Evolutionary conservation across 169 alveolate genomes (phyloP).

Genomic region (Plasmodium sp.): DNA sequence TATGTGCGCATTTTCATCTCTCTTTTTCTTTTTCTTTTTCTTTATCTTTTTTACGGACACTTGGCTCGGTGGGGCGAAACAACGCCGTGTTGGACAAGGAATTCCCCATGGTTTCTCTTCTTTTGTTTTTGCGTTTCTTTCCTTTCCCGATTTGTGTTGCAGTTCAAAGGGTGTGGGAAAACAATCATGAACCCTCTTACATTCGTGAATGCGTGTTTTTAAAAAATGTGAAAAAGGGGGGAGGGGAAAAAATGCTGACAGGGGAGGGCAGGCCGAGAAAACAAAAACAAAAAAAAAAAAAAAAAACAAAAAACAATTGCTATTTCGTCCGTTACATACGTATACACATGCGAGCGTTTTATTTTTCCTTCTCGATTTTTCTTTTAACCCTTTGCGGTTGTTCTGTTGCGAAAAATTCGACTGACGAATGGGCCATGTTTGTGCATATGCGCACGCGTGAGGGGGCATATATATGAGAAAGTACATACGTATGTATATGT

Average conservation of each 20-base stretch:
- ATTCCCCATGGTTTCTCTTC: conserved; percentile 18
- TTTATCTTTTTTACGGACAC: conserved; percentile 26
- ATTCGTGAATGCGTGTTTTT: neutral
- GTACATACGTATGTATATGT: neutral
- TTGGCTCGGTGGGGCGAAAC: conserved; percentile 70
- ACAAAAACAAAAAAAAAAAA: neutral
- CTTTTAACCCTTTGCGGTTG: neutral
- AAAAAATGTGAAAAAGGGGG: neutral
- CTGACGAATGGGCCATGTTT: neutral
- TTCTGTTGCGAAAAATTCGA: neutral
- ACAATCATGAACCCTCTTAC: neutral
- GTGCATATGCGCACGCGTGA: neutral
- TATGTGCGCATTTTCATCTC: neutral
- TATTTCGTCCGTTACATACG: neutral
- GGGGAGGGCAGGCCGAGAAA: neutral
- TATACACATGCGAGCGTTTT: neutral
- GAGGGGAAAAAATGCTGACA: neutral
- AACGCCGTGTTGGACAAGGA: conserved; percentile 51
- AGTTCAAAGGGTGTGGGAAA: neutral
- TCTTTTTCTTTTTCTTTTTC: neutral
- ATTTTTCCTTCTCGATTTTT: neutral
- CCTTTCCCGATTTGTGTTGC: neutral
- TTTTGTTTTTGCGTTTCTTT: neutral
- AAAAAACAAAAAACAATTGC: neutral
- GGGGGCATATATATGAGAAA: neutral